Conservation (phyloP, 257 asterid genomes). For the Forsythia suspensa region DNA sequence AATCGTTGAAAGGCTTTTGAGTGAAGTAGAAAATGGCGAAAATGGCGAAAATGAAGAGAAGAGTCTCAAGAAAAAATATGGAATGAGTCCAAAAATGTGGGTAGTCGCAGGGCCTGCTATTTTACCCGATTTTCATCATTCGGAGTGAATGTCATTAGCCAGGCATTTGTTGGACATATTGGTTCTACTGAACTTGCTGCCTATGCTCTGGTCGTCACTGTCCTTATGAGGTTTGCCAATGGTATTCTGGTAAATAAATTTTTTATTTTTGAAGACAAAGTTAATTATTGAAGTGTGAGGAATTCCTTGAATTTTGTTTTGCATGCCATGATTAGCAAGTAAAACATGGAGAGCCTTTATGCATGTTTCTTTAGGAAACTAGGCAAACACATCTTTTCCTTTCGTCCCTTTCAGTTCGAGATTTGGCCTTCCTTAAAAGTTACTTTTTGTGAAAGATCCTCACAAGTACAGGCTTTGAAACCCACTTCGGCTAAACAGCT, state of each 20-base stretch:
- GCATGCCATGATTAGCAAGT: too few species aligned
- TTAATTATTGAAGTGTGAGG: too few species aligned
- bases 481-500: too few species aligned
- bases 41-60: slow-evolving; percentile 22
- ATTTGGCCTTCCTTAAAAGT: too few species aligned
- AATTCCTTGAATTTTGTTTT: too few species aligned
- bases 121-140: slow-evolving; percentile 49
- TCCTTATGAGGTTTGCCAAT: slow-evolving; percentile 49
- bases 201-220: slow-evolving; percentile 52
- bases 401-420: too few species aligned
- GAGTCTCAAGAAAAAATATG: slow-evolving; percentile 23
- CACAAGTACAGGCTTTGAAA: too few species aligned
- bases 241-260: slow-evolving; percentile 49
- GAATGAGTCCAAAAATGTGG: slow-evolving; percentile 66
- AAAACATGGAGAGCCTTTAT: too few species aligned
- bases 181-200: slow-evolving; percentile 70
- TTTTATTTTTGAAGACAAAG: too few species aligned
- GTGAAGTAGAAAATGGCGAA: neutral
- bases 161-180: slow-evolving; percentile 67
- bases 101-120: slow-evolving; percentile 64
- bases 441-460: too few species aligned
- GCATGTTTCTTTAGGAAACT: too few species aligned
- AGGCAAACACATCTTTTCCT: too few species aligned
- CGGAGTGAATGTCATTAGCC: slow-evolving; percentile 57
- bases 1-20: slow-evolving; percentile 20